Percentiles rank a stretch among this genome's conserved stretches.
Conservation (phyloP, 2,329 filamentous ascomycete species). For the Fusarium sororula region DNA sequence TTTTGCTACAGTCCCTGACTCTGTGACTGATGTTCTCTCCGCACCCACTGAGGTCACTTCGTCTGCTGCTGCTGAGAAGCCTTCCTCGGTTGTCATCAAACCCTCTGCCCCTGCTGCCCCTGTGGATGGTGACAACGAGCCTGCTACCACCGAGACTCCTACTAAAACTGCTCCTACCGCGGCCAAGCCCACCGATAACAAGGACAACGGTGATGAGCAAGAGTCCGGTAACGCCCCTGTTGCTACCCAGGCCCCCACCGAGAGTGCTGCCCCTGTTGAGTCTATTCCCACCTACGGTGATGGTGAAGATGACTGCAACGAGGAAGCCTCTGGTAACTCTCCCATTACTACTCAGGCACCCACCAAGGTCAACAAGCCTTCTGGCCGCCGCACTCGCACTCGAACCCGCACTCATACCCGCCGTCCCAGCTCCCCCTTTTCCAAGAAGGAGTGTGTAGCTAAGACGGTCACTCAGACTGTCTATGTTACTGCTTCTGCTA, state of each 20-base stretch:
- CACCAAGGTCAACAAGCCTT: constrained; percentile 18
- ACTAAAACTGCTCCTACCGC: neutral
- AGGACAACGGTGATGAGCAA: neutral
- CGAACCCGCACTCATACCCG: constrained; percentile 13
- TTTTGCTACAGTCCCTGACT: constrained; percentile 17
- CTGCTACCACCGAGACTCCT: neutral
- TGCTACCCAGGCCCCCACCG: neutral
- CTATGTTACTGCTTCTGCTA: constrained; percentile 37
- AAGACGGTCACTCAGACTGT: constrained; percentile 36
- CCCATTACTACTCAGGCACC: neutral
- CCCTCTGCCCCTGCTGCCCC: neutral
- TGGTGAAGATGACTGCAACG: constrained; percentile 11
- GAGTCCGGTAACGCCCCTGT: neutral
- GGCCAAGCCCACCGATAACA: neutral
- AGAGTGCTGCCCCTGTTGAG: neutral
- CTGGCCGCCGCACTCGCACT: constrained; percentile 17
- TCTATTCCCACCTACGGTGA: neutral
- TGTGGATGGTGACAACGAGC: neutral
- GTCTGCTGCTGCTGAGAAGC: neutral
- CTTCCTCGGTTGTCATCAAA: constrained; percentile 16
- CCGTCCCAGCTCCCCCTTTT: constrained; percentile 7
- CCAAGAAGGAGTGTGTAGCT: constrained; percentile 15
- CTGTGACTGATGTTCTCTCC: constrained; percentile 27
- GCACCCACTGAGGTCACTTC: neutral
- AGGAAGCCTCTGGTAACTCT: constrained; percentile 9